Conservation (phyloP, 1,284 basidiomycete species). For the Ustilago sp. region DNA sequence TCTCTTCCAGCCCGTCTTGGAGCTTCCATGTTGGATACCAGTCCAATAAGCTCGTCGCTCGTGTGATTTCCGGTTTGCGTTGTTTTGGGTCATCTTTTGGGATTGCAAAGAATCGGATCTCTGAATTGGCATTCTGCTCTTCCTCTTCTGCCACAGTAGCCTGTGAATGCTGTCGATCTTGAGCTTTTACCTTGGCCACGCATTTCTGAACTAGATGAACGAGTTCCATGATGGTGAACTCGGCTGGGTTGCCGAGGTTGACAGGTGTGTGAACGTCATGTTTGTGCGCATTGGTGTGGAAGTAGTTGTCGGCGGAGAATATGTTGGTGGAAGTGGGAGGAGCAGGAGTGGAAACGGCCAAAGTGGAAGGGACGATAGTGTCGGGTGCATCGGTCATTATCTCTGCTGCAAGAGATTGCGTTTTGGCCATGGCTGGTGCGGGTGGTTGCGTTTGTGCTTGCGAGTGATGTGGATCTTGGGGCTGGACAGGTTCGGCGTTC, state of each 20-base stretch:
- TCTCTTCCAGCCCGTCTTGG: slow-evolving; percentile 89
- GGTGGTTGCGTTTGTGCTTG: background rate
- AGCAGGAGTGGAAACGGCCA: slow-evolving; percentile 22
- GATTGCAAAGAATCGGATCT: slow-evolving; percentile 64
- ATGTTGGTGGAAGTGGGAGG: background rate
- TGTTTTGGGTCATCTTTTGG: slow-evolving; percentile 87
- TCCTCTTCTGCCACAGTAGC: background rate
- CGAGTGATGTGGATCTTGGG: slow-evolving; percentile 75
- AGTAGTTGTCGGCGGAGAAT: slow-evolving; percentile 2
- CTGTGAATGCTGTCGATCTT: slow-evolving; percentile 15
- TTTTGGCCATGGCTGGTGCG: slow-evolving; percentile 1
- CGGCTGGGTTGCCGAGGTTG: slow-evolving; percentile 92
- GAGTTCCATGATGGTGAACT: slow-evolving; percentile 83
- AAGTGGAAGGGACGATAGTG: slow-evolving; percentile 29
- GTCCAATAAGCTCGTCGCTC: slow-evolving; percentile 83
- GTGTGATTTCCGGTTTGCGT: slow-evolving; percentile 88
- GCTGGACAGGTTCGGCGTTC: slow-evolving; percentile 43
- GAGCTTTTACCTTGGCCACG: slow-evolving; percentile 47
- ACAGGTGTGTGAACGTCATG: slow-evolving; percentile 73
- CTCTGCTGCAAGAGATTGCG: slow-evolving; percentile 67
- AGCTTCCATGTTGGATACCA: slow-evolving; percentile 96
- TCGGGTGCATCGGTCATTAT: slow-evolving; percentile 41
- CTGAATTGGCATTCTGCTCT: slow-evolving; percentile 7
- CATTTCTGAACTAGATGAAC: slow-evolving; percentile 63
- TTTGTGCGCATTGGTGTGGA: slow-evolving; percentile 12